These are phyloP conservation scores for Pseudoscleropodium purum DNA, from an alignment of 225 moss, liverwort and hornwort species.

Conservation along the genomic window DNA sequence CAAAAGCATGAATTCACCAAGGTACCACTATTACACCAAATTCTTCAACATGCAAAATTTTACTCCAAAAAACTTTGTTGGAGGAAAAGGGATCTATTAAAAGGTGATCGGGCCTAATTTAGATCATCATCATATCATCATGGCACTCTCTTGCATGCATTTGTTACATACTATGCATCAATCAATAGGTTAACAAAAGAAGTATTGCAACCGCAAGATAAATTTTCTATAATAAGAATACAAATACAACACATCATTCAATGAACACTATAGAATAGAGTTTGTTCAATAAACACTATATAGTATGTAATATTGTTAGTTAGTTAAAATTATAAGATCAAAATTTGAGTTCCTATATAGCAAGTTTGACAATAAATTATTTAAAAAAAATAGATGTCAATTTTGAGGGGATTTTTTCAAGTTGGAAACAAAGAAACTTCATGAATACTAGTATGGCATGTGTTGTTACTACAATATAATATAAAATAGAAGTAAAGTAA, in stretches of 20 bases:
- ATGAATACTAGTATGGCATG: neutral
- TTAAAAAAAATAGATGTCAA: too few relatives aligned
- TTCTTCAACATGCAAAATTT: neutral
- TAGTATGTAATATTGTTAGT: too few relatives aligned
- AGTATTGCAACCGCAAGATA: neutral
- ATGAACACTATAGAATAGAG: neutral
- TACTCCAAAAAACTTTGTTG: neutral
- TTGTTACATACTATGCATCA: neutral
- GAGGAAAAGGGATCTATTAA: neutral
- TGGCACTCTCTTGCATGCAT: neutral
- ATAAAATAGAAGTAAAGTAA: too few relatives aligned
- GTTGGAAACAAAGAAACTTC: neutral
- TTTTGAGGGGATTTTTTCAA: rapidly evolving
- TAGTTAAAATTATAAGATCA: too few relatives aligned
- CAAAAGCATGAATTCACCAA: neutral
- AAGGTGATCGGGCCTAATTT: neutral
- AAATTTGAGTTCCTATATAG: rapidly evolving
- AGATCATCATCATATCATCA: neutral
- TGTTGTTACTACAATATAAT: too few relatives aligned
- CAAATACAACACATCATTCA: neutral
- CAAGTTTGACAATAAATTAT: too few relatives aligned
- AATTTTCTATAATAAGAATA: neutral
- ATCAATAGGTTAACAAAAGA: neutral
- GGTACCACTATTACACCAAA: neutral
- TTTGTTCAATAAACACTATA: neutral